Evolutionary conservation across 106 monocot species (phyloP), one percentile per base, ranked within the genome.

Genomic region (Iris macrosiphon): DNA sequence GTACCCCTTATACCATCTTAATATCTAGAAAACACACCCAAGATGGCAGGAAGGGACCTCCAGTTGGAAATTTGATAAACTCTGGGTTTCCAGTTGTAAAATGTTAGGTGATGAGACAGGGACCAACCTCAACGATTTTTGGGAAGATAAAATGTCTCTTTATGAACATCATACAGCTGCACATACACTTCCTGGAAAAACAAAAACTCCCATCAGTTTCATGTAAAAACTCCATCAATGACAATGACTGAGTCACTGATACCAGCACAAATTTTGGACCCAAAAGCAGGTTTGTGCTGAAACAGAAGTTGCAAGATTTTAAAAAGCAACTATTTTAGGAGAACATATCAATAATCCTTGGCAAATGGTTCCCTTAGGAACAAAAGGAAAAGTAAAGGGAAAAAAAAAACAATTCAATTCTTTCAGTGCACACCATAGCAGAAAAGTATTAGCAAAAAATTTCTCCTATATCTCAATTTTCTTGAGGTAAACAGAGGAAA

Each of bases 111-210:
- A 57, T 8, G 1, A 1, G n/a, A n/a, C n/a, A n/a, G n/a, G n/a
- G 10, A n/a, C n/a, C n/a, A n/a, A n/a, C 52, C 33, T 2, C 19
- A 53, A 53, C 31, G 1, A 33, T 18, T 9, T 50, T 30, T 21
- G 2, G 7, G 15, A 1, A 24, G 33, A 57, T 25, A n/a, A n/a
- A n/a, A n/a, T n/a, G n/a, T 9, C 13, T 17, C 1, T 7, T 6
- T 24, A 19, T n/a, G n/a, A n/a, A n/a, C n/a, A 52, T 42, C 43
- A 15, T 65, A 72, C 59, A 40, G 66, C 72, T 50, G 65, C 37
- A 57, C 77, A 72, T 34, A 78, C 29, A 40, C 65, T 65, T 34
- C 77, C 75, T 71, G 58, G n/a, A 70, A 75, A 45, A n/a, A n/a
- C 22, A 65, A 39, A 62, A 62, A n/a, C 34, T 15, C 34, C 33